Evolutionary conservation across 495 filamentous ascomycete genomes (phyloP).

Genomic region (Daldinia childiae): DNA sequence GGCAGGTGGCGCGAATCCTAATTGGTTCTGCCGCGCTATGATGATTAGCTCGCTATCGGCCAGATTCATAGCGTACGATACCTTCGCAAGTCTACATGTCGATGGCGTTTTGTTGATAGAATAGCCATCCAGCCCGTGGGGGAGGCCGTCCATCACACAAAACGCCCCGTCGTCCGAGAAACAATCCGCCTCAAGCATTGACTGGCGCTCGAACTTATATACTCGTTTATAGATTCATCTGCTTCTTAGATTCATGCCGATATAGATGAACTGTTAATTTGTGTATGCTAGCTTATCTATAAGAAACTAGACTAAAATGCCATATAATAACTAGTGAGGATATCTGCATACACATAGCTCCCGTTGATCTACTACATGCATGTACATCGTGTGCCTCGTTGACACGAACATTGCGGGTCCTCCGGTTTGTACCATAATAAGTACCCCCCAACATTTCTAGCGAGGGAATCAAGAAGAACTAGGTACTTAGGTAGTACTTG

Average conservation of each 20-base stretch:
- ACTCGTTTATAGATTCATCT: background rate
- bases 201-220: background rate
- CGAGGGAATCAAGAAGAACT: background rate
- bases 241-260: background rate
- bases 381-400: slow-evolving; percentile 16
- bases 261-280: background rate
- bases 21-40: slow-evolving; percentile 33
- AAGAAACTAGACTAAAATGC: slow-evolving; percentile 2
- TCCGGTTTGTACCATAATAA: background rate
- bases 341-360: slow-evolving; percentile 23
- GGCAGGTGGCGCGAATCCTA: slow-evolving; percentile 17
- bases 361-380: slow-evolving; percentile 30
- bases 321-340: slow-evolving; percentile 5
- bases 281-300: slow-evolving; percentile 4
- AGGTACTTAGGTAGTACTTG: background rate
- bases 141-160: slow-evolving; percentile 42
- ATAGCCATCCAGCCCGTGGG: slow-evolving; percentile 27
- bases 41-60: slow-evolving; percentile 28
- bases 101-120: slow-evolving; percentile 35
- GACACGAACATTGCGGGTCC: slow-evolving; percentile 23
- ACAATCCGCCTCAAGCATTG: background rate
- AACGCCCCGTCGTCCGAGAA: slow-evolving; percentile 12
- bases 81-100: slow-evolving; percentile 11
- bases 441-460: slow-evolving; percentile 4
- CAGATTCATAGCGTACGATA: slow-evolving; percentile 18